Conservation (phyloP, 2,329 filamentous ascomycete species). For the Colletotrichum sp. region DNA sequence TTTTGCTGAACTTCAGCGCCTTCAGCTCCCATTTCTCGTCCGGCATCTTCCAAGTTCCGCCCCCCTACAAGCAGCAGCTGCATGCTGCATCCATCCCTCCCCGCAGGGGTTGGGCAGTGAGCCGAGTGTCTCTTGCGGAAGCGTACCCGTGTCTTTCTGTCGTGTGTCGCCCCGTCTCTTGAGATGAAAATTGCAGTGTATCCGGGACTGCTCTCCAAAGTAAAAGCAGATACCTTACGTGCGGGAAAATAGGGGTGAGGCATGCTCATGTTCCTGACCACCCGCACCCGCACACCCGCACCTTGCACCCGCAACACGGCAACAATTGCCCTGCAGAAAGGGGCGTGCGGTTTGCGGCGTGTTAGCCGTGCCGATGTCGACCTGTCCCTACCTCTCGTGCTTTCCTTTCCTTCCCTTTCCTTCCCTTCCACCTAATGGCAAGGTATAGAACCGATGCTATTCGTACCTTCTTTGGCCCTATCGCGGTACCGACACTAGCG, state of each 20-base stretch:
- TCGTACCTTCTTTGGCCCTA: background rate
- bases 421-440: background rate
- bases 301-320: background rate
- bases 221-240: background rate
- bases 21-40: background rate
- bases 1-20: background rate
- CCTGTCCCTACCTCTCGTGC: background rate
- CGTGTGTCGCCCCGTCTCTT: background rate
- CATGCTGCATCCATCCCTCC: background rate
- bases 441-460: background rate
- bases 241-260: background rate
- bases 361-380: background rate
- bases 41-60: background rate
- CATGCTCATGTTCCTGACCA: conserved; percentile 2
- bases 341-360: background rate
- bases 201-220: background rate
- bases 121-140: background rate
- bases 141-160: background rate
- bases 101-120: background rate
- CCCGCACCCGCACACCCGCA: background rate
- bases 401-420: background rate
- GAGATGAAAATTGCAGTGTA: background rate
- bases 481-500: background rate
- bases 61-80: background rate
- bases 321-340: background rate